These are phyloP conservation scores for Dothidotthia symphoricarpi DNA, from an alignment of 2,329 filamentous ascomycete species.

Conservation along the genomic window DNA sequence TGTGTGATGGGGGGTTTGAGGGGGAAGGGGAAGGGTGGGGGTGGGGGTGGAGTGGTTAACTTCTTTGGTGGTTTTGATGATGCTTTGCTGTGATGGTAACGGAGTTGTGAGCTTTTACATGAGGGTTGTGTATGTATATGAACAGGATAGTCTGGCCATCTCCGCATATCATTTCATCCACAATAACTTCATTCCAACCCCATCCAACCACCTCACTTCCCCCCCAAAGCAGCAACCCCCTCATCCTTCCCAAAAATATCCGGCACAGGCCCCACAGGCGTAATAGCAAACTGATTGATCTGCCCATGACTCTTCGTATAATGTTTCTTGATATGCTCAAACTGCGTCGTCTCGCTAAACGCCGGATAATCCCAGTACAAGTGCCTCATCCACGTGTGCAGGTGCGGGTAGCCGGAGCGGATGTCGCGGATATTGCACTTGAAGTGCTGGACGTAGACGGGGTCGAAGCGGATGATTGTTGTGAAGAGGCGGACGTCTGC, in stretches of 20 bases:
- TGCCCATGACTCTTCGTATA: conserved; percentile 66
- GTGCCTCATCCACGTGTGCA: conserved; percentile 78
- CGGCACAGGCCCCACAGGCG: conserved; percentile 79
- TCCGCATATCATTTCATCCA: no score
- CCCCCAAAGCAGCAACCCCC: conserved; percentile 64
- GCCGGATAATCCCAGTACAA: conserved; percentile 70
- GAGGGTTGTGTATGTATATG: no score
- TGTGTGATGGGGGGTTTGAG: no score
- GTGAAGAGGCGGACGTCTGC: conserved; percentile 54
- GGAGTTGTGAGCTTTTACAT: no score
- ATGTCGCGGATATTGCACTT: conserved; percentile 85
- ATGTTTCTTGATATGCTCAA: conserved; percentile 89
- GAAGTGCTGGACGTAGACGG: conserved; percentile 59
- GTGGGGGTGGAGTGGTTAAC: no score
- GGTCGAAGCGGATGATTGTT: conserved; percentile 62
- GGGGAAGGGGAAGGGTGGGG: no score
- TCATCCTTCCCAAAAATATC: conserved; percentile 75
- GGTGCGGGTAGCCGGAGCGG: conserved; percentile 73
- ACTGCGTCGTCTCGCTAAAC: conserved; percentile 81
- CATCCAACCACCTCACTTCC: no score
- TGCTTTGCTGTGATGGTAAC: no score
- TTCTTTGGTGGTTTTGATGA: no score
- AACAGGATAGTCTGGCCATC: no score
- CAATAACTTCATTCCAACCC: no score
- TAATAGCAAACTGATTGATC: conserved; percentile 69